Conservation (phyloP, 306 rosid genomes). For the Hylodesmum podocarpum region DNA sequence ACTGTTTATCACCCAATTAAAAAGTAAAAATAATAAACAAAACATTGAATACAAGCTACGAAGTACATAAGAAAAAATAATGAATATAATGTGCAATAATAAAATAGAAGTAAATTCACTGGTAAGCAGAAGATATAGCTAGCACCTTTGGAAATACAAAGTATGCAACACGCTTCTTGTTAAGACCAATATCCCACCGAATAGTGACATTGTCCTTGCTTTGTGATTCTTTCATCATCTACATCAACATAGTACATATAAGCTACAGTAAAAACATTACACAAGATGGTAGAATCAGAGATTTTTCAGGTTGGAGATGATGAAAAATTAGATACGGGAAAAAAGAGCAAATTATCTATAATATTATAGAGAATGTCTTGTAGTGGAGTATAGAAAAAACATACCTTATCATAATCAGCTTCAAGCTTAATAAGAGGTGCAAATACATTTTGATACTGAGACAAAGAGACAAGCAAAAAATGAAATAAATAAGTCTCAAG, state of each 20-base stretch:
- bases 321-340: neutral
- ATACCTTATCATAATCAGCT: constrained; percentile 97
- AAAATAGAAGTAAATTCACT: neutral
- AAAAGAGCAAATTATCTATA: neutral
- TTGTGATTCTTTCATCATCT: constrained; percentile 99
- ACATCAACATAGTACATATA: constrained; percentile 33
- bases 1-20: constrained; percentile 1
- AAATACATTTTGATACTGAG: constrained; percentile 98
- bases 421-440: constrained; percentile 99
- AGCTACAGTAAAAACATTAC: constrained; percentile 23
- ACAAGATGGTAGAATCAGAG: constrained; percentile 1
- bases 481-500: constrained; percentile 26
- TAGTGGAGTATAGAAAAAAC: neutral
- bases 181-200: constrained; percentile 98
- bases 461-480: constrained; percentile 29
- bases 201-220: constrained; percentile 95
- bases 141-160: constrained; percentile 95
- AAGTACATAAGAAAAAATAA: neutral
- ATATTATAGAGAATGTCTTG: neutral
- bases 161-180: constrained; percentile 96
- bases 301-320: neutral
- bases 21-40: neutral
- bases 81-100: neutral
- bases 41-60: neutral
- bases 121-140: neutral